A percentile compares a stretch with the other conserved stretches of the same genome.
Conservation (phyloP, 1,139 yeast species). For the Nakaseomyces uthaithaninus region DNA sequence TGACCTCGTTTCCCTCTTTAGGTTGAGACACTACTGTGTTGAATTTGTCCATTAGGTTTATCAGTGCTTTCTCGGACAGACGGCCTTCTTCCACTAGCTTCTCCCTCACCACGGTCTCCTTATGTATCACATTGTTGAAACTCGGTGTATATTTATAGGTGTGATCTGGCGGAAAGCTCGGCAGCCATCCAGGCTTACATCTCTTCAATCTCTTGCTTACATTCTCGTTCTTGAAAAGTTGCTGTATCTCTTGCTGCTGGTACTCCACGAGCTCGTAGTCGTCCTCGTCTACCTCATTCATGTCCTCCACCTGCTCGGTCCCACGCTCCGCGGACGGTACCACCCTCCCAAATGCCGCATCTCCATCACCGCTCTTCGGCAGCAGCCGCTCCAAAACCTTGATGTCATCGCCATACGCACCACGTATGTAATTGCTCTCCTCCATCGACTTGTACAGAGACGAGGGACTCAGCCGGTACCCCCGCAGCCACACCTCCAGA, state of each 20-base stretch:
- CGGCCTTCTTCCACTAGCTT: constrained; percentile 72
- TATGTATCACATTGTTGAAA: constrained; percentile 55
- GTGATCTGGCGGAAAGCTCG: constrained; percentile 86
- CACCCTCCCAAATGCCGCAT: constrained; percentile 16
- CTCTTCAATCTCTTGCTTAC: not conserved
- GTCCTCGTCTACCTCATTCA: constrained; percentile 2
- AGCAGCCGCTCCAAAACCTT: constrained; percentile 15
- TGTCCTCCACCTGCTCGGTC: not conserved
- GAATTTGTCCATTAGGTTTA: constrained; percentile 36
- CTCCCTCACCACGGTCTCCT: constrained; percentile 62
- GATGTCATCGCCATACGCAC: constrained; percentile 15
- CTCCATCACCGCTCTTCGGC: constrained; percentile 18
- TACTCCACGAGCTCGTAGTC: constrained; percentile 3
- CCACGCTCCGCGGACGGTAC: not conserved
- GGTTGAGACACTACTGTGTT: not conserved
- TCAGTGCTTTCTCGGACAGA: constrained; percentile 68
- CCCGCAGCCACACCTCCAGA: constrained; percentile 41
- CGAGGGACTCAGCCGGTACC: constrained; percentile 38
- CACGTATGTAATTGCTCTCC: constrained; percentile 18
- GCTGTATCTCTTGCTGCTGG: constrained; percentile 7
- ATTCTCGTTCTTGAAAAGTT: constrained; percentile 9
- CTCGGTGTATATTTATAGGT: constrained; percentile 74
- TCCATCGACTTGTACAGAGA: constrained; percentile 38
- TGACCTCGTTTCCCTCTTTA: not conserved
- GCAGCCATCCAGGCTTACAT: constrained; percentile 54